Evolutionary conservation across 768 basidiomycete genomes (phyloP).

Genomic region (Pleurotus cornucopiae): DNA sequence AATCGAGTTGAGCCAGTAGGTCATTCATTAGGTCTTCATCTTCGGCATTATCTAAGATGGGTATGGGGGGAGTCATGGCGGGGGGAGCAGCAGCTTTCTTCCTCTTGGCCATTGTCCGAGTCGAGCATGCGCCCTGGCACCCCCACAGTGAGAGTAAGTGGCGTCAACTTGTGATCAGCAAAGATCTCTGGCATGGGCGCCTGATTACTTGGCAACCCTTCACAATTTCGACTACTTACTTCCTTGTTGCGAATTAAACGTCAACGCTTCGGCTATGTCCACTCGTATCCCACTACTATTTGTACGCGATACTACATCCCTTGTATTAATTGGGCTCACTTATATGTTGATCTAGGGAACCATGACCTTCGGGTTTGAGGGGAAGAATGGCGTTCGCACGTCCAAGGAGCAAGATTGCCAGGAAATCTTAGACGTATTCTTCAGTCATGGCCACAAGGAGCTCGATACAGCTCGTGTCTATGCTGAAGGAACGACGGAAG

Average conservation of each 20-base stretch:
- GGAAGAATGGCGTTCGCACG: constrained; percentile 36
- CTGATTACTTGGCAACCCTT: background rate
- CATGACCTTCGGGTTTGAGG: constrained; percentile 39
- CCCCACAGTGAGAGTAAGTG: too few species aligned
- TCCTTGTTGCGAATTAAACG: background rate
- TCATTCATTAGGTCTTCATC: constrained; percentile 70
- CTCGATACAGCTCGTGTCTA: constrained; percentile 49
- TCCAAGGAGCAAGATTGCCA: constrained; percentile 31
- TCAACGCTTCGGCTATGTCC: background rate
- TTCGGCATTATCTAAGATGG: constrained; percentile 24
- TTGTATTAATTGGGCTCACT: background rate
- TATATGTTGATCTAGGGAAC: constrained; percentile 33
- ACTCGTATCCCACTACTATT: constrained; percentile 37
- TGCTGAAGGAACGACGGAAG: constrained; percentile 44
- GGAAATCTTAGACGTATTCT: constrained; percentile 41
- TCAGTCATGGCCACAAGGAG: constrained; percentile 36
- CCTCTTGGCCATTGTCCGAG: constrained; percentile 26
- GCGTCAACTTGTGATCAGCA: too few species aligned
- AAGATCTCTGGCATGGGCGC: too few species aligned
- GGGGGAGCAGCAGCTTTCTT: constrained; percentile 36
- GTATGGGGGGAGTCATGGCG: constrained; percentile 25
- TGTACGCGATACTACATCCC: constrained; percentile 12
- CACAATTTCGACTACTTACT: background rate
- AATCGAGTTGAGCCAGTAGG: constrained; percentile 73
- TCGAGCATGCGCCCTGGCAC: too few species aligned